Conservation (phyloP, 1,284 basidiomycete genomes). For the Rhodotorula sp. region DNA sequence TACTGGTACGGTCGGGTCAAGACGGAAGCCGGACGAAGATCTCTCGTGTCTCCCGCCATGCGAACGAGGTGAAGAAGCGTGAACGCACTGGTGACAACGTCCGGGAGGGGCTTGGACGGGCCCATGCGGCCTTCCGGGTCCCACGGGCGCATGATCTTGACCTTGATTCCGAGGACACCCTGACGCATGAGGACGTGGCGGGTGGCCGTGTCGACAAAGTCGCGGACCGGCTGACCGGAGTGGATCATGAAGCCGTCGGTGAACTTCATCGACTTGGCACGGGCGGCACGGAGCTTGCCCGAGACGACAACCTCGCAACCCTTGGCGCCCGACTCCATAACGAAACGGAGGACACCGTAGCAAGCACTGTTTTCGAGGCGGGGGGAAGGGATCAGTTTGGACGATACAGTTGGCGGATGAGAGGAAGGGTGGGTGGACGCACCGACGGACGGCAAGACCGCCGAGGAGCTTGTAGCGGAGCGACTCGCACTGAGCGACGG, state of each 20-base stretch:
- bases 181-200: conserved; percentile 98
- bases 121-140: conserved; percentile 87
- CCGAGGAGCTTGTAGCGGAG: conserved; percentile 99
- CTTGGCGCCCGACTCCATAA: conserved; percentile 99
- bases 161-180: conserved; percentile 99
- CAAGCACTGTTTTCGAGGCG: conserved; percentile 67
- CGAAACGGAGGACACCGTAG: conserved; percentile 99
- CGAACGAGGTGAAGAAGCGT: neutral
- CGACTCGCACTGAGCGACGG: conserved; percentile 97
- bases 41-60: neutral
- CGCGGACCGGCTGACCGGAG: conserved; percentile 95
- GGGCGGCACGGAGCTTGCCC: conserved; percentile 98
- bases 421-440: conserved; percentile 45
- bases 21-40: neutral
- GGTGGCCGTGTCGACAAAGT: conserved; percentile 97
- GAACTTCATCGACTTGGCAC: conserved; percentile 99
- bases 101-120: conserved; percentile 91
- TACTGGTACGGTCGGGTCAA: neutral
- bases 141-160: conserved; percentile 99
- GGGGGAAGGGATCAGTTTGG: too few species aligned
- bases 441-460: conserved; percentile 98
- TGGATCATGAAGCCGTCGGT: conserved; percentile 99
- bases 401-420: too few species aligned
- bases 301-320: conserved; percentile 99
- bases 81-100: conserved; percentile 79